Percentiles rank a stretch among this genome's conserved stretches.
phyloP scores from a whole-genome alignment of 352 stramenopile species.

The Peronosclerospora sorghi region DNA sequence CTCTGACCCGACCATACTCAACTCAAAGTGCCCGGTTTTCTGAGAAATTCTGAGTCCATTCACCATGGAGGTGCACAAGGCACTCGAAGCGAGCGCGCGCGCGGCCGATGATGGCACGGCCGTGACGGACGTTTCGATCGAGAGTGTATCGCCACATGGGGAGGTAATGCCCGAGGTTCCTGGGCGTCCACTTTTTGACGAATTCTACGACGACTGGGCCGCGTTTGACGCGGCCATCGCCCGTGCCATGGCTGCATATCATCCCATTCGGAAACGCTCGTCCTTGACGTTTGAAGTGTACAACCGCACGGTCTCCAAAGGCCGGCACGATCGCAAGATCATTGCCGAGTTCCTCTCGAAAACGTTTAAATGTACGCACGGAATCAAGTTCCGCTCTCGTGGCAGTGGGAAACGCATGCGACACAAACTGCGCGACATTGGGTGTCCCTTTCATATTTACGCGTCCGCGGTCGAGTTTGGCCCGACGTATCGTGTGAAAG shows the following conservation, averaged over 20 bases:
- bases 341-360: conserved; percentile 74
- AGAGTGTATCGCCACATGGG: not conserved
- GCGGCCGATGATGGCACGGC: not conserved
- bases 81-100: conserved; percentile 16
- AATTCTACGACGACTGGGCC: conserved; percentile 69
- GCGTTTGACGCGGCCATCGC: conserved; percentile 54
- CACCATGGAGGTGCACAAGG: conserved; percentile 3
- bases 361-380: conserved; percentile 78
- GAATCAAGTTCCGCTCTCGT: conserved; percentile 71
- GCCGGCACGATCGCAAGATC: conserved; percentile 55
- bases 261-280: conserved; percentile 76
- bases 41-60: conserved; percentile 5
- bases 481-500: conserved; percentile 55
- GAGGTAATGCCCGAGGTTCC: not conserved
- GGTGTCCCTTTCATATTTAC: conserved; percentile 74
- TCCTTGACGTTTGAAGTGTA: conserved; percentile 79
- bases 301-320: conserved; percentile 81
- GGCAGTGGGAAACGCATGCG: conserved; percentile 55
- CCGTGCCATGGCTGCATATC: conserved; percentile 44
- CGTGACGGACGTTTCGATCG: conserved; percentile 1
- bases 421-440: conserved; percentile 60
- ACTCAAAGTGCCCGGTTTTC: not conserved
- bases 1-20: conserved; percentile 4
- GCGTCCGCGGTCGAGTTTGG: conserved; percentile 55
- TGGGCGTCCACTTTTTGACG: conserved; percentile 39